Percentiles rank a stretch among this genome's conserved stretches.
phyloP scores from a whole-genome alignment of 352 stramenopile genomes.

The Phytophthora ohioensis region DNA sequence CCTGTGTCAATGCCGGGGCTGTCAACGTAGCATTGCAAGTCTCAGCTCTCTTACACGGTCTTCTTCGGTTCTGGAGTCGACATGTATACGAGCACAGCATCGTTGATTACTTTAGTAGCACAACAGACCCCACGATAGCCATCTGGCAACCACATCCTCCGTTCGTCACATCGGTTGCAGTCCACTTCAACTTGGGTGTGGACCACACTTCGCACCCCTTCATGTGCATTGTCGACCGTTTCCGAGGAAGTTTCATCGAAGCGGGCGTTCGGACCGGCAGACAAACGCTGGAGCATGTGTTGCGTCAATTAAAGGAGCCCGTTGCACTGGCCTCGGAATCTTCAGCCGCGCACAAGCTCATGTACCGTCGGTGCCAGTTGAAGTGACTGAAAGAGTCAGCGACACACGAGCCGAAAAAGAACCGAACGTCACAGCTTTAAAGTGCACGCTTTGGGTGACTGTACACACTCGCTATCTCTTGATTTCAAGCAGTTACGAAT shows the following conservation, averaged over 20 bases:
- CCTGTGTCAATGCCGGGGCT: no score
- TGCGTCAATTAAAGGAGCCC: slow-evolving; percentile 30
- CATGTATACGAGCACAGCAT: no score
- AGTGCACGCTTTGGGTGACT: not conserved
- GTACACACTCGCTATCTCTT: not conserved
- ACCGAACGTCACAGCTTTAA: slow-evolving; percentile 15
- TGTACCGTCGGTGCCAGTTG: slow-evolving; percentile 20
- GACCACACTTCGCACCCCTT: slow-evolving; percentile 9
- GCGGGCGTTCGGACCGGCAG: slow-evolving; percentile 18
- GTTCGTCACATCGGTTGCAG: no score
- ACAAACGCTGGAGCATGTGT: slow-evolving; percentile 21
- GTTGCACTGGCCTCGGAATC: slow-evolving; percentile 16
- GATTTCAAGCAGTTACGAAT: slow-evolving; percentile 29
- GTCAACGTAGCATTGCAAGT: no score
- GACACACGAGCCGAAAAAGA: slow-evolving; percentile 22
- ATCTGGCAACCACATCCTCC: no score
- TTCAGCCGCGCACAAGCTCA: slow-evolving; percentile 24
- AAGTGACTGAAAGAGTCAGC: slow-evolving; percentile 21
- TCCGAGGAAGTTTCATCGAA: slow-evolving; percentile 42
- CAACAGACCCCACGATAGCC: no score
- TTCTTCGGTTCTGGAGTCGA: no score
- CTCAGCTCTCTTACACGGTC: no score
- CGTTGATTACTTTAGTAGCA: no score
- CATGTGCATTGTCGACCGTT: slow-evolving; percentile 24
- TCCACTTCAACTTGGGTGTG: slow-evolving; percentile 8